These are phyloP conservation scores for Sphagnum magellanicum DNA, from an alignment of 228 moss, liverwort and hornwort genomes.

Conservation along the genomic window DNA sequence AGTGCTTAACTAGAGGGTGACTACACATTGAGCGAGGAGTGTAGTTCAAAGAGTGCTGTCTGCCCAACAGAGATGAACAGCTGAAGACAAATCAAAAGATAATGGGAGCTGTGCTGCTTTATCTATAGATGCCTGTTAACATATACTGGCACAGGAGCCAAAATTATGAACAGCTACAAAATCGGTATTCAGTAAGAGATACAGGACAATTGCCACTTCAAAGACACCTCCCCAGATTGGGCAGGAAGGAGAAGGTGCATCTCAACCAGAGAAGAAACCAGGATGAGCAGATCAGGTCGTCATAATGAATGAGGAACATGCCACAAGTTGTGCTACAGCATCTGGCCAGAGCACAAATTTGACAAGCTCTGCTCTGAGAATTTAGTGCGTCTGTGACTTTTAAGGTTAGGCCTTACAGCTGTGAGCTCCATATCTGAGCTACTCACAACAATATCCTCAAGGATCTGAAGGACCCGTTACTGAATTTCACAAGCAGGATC, in stretches of 20 bases:
- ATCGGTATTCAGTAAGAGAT: too few species aligned
- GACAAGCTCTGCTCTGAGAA: too few species aligned
- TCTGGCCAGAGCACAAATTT: too few species aligned
- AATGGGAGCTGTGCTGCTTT: too few species aligned
- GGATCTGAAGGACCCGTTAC: too few species aligned
- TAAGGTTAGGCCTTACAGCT: too few species aligned
- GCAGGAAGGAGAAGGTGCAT: slow-evolving; percentile 68
- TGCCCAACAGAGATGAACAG: slow-evolving; percentile 99
- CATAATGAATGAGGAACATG: too few species aligned
- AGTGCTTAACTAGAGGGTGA: slow-evolving; percentile 37
- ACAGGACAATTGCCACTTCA: slow-evolving; percentile 13
- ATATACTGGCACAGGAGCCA: slow-evolving; percentile 96
- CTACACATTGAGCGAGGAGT: slow-evolving; percentile 96
- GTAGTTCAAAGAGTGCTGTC: slow-evolving; percentile 96
- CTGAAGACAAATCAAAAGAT: slow-evolving; percentile 3
- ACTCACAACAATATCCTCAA: too few species aligned
- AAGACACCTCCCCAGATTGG: slow-evolving; percentile 1
- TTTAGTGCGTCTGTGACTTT: too few species aligned
- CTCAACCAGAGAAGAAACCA: slow-evolving; percentile 80
- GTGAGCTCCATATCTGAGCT: too few species aligned
- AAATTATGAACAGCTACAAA: slow-evolving; percentile 96
- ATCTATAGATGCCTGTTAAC: slow-evolving; percentile 67
- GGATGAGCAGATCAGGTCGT: slow-evolving; percentile 13
- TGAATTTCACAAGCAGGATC: too few species aligned
- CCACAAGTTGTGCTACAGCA: too few species aligned